Evolutionary conservation across 106 monocot species (phyloP), one percentile per base, ranked within the genome.

Genomic region (Vanilla planifolia): DNA sequence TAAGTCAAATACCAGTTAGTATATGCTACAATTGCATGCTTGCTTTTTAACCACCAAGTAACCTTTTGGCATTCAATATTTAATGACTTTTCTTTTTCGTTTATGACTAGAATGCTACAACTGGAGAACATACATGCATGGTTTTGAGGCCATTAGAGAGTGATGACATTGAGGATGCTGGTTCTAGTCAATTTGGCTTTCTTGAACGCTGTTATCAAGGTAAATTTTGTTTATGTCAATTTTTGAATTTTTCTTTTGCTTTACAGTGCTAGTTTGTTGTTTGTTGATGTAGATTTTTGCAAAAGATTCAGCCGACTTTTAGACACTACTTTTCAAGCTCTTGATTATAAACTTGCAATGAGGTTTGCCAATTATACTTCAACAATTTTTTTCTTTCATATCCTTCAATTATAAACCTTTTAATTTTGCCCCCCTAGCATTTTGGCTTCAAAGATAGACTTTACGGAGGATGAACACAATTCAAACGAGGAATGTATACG

Each of bases 111-210:
- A 98, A 87, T 82, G 59, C 73, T 70, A 92, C 88, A 20, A 98
- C 98, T 35, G 98, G 92, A 62, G 98, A 98, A 53, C 81, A 92
- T 64, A 74, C 82, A 25, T 98, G 98, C 65, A 98, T 98, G 98
- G 62, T 85, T 21, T 67, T 98, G 79, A 98, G 77, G 72, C 67
- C 80, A 26, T 77, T 98, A 58, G 80, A 85, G 34, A 79, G 47
- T 75, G 82, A 85, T 73, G 88, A 92, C 14, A 73, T 88, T 68
- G 81, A 88, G 63, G 62, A 63, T 71, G 43, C 11, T 44, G 79
- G 60, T 57, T 52, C 65, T 9, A 68, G 69, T 48, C 43, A 81
- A 43, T 70, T 52, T 87, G 84, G 87, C 28, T 96, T 96, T 77
- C 69, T 98, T 26, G 69, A 63, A 26, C 88, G 92, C 43, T 98